Percentiles rank a stretch among this genome's conserved stretches.
Conservation (phyloP, 148 eudicot species). For the Amaranthus cruentus region DNA sequence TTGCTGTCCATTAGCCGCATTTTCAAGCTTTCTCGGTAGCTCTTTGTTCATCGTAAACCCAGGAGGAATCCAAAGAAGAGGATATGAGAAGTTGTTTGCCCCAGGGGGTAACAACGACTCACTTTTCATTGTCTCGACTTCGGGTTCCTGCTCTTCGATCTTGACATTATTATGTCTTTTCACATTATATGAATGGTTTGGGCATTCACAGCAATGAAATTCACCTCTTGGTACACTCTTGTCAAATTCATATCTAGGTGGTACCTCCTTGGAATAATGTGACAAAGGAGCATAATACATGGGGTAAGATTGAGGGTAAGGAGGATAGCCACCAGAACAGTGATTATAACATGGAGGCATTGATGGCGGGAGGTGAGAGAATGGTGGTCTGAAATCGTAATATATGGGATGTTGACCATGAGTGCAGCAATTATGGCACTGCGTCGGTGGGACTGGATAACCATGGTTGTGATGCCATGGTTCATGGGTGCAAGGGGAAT, state of each 20-base stretch:
- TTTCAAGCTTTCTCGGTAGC: slow-evolving; percentile 11
- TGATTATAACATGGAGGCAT: slow-evolving; percentile 21
- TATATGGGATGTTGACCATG: slow-evolving; percentile 34
- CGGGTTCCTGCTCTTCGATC: slow-evolving; percentile 52
- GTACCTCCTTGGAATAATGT: slow-evolving; percentile 37
- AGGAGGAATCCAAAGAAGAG: slow-evolving; percentile 51
- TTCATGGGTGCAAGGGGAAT: slow-evolving; percentile 24
- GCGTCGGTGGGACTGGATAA: slow-evolving; percentile 35
- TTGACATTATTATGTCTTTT: slow-evolving; percentile 37
- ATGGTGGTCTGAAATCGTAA: slow-evolving; percentile 38
- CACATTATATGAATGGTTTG: slow-evolving; percentile 27
- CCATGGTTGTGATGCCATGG: slow-evolving; percentile 41
- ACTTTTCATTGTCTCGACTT: slow-evolving; percentile 23
- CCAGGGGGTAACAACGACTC: slow-evolving; percentile 37
- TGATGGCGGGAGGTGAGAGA: slow-evolving; percentile 36
- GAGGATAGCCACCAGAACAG: slow-evolving; percentile 36
- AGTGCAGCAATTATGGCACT: slow-evolving; percentile 44
- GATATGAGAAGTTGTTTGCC: slow-evolving; percentile 24
- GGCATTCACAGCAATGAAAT: slow-evolving; percentile 59
- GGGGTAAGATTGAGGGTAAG: slow-evolving; percentile 34
- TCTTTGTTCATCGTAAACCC: slow-evolving; percentile 29
- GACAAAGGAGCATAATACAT: slow-evolving; percentile 45
- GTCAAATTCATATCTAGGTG: slow-evolving; percentile 53
- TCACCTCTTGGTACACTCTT: slow-evolving; percentile 25
- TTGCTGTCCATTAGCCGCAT: neutral